Evolutionary conservation across 139 green algal genomes (phyloP), one percentile per base, ranked within the genome.

Genomic region (Coccomyxa sp.): DNA sequence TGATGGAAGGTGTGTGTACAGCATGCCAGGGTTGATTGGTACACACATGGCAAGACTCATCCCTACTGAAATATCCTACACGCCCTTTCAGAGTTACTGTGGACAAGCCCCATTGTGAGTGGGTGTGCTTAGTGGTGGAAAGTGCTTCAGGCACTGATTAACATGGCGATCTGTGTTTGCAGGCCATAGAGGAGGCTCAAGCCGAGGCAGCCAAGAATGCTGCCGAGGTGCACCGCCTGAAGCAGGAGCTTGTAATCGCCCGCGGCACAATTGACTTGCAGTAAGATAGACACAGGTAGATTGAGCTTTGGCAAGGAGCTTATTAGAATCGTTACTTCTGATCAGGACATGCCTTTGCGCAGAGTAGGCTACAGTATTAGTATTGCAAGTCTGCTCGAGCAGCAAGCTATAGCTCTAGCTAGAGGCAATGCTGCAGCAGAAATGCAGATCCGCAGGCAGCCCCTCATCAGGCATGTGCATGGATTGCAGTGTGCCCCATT

Each of bases 151-250:
- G 44, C 10, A 7, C 5, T 64, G 2, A 64, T 64, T 5, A 22
- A 3, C 27, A 7, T 31, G 18, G 27, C 50, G 44, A 10, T 64
- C 50, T 12, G 0, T 37, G 40, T 40, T 4, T 78, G 40, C 10
- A 78, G 73, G 39, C 39, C 64, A 39, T 78, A 0, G 16, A 40
- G 73, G 73, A 78, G 39, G 73, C 73, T 69, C 73, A 78, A 38
- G 73, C 39, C n/a, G 39, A 78, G 73, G 39, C 73, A 68, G 73
- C 73, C 24, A 78, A 68, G 73, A 38, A 78, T 78, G 73, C 73
- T 22, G 73, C 73, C 16, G 73, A 78, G 36, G 73, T 54, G 55
- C 39, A 78, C n/a, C 54, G 40, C 7, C 36, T 78, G 39, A 69
- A 34, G 39, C 24, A 78, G 39, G 39, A 78, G 39, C 73, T 78